A percentile compares a stretch with the other conserved stretches of the same genome.
These are phyloP conservation scores for Amylocarpus encephaloides DNA, from an alignment of 2,329 filamentous ascomycete species.

Conservation along the genomic window DNA sequence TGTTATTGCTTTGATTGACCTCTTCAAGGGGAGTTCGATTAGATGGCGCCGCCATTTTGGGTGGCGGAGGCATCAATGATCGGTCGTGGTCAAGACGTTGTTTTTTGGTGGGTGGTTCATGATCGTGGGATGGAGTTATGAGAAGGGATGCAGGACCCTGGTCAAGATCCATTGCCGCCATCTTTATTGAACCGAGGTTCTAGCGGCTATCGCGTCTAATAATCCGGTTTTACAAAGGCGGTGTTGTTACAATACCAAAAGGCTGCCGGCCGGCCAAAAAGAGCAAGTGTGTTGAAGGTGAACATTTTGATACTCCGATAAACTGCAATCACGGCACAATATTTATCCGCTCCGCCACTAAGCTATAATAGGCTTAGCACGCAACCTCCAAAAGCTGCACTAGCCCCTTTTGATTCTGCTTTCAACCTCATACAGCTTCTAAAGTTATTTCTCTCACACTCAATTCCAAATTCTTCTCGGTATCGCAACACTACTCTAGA, in stretches of 20 bases:
- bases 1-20: background rate
- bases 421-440: too few relatives aligned
- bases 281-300: background rate
- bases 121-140: background rate
- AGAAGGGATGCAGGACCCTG: background rate
- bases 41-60: conserved; percentile 6
- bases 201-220: too few relatives aligned
- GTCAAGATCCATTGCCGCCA: background rate
- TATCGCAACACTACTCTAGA: too few relatives aligned
- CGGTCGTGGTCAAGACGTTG: conserved; percentile 10
- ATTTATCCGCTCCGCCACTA: background rate
- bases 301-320: background rate
- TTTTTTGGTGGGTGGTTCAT: conserved; percentile 19
- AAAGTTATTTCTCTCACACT: too few relatives aligned
- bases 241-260: background rate
- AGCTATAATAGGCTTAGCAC: conserved; percentile 11
- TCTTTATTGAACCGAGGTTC: background rate
- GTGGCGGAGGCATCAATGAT: background rate
- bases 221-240: too few relatives aligned
- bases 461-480: too few relatives aligned
- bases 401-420: conserved; percentile 28
- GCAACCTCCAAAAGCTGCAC: conserved; percentile 13
- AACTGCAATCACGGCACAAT: background rate
- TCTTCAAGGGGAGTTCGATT: too few relatives aligned
- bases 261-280: background rate